These are phyloP conservation scores for Xerocomellus chrysenteron DNA, from an alignment of 768 basidiomycete species.

Conservation along the genomic window DNA sequence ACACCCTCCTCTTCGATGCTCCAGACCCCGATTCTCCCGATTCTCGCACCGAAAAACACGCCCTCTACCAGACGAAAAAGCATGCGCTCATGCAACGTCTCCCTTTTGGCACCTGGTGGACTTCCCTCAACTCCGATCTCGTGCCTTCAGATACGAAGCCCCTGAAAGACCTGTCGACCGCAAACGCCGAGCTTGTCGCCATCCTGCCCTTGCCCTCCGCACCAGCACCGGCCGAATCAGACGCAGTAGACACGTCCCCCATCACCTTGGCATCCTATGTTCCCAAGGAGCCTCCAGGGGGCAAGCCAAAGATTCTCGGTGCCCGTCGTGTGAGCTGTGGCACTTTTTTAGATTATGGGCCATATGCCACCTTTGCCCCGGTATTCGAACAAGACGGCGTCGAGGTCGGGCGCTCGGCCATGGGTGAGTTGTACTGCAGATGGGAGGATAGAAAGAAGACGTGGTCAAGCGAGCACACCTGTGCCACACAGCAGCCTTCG, in stretches of 20 bases:
- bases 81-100: constrained; percentile 82
- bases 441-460: constrained; percentile 43
- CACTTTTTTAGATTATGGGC: constrained; percentile 77
- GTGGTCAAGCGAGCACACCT: constrained; percentile 26
- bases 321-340: constrained; percentile 62
- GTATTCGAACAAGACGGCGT: constrained; percentile 76
- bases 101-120: constrained; percentile 77
- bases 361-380: constrained; percentile 74
- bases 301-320: constrained; percentile 43
- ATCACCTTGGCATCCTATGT: constrained; percentile 62
- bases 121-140: constrained; percentile 57
- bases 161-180: constrained; percentile 55
- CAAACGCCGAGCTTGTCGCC: constrained; percentile 73
- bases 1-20: constrained; percentile 40
- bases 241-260: constrained; percentile 14
- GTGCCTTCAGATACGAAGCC: constrained; percentile 38
- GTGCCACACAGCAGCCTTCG: neutral
- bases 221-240: constrained; percentile 31
- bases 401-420: constrained; percentile 58
- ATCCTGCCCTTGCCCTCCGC: constrained; percentile 62
- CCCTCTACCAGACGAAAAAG: constrained; percentile 40
- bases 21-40: constrained; percentile 22
- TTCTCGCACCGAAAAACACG: constrained; percentile 27
- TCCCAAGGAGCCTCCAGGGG: constrained; percentile 39
- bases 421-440: constrained; percentile 59